phyloP scores from a whole-genome alignment of 148 eudicot genomes.

The Rhododendron ferrugineum region DNA sequence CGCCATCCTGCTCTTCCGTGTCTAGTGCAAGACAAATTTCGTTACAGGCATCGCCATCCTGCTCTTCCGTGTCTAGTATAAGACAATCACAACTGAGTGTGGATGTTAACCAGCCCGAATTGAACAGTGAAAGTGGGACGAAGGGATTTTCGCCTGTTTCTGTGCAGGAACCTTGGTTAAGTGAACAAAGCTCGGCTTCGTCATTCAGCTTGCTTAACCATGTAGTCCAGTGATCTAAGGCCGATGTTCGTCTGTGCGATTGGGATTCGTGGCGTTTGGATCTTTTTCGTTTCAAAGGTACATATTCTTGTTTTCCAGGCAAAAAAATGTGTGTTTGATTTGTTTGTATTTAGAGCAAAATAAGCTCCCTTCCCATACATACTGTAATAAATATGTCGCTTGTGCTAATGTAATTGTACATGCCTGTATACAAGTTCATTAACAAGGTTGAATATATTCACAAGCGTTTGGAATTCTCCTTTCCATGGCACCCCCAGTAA shows the following conservation, averaged over 20 bases:
- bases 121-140: neutral
- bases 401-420: neutral
- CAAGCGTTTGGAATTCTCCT: neutral
- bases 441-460: neutral
- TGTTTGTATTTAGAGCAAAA: neutral
- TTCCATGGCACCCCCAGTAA: neutral
- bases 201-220: conserved; percentile 68
- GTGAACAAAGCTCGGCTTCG: conserved; percentile 86
- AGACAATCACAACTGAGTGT: neutral
- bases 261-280: neutral
- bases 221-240: conserved; percentile 31
- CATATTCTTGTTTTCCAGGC: neutral
- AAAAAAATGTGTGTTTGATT: neutral
- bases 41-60: neutral
- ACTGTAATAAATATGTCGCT: neutral
- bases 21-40: no score
- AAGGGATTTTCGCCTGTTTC: conserved; percentile 35
- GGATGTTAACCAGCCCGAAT: neutral
- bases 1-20: no score
- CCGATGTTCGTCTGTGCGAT: neutral
- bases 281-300: neutral
- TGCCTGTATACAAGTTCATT: neutral
- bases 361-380: neutral
- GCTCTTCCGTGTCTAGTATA: neutral
- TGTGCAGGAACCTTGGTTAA: conserved; percentile 76